Conservation (phyloP, 768 basidiomycete genomes). For the Agaricus sinodeliciosus region DNA sequence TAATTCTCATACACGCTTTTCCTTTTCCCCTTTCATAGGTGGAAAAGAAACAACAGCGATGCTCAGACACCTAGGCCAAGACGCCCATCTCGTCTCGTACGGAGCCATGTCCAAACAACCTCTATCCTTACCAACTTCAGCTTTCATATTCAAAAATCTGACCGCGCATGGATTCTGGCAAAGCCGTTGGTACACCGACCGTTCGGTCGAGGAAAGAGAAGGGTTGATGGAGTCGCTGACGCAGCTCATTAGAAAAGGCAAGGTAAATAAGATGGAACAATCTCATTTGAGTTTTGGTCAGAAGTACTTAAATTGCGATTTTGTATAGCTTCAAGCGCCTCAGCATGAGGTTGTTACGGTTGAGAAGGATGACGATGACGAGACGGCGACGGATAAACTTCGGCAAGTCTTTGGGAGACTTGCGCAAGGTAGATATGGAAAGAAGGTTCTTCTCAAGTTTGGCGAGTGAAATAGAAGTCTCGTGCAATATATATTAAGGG, state of each 20-base stretch:
- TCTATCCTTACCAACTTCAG: slow-evolving; percentile 65
- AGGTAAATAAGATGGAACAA: slow-evolving; percentile 32
- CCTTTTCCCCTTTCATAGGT: too few species aligned
- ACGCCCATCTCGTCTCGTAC: slow-evolving; percentile 78
- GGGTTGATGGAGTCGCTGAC: slow-evolving; percentile 45
- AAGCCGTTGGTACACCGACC: slow-evolving; percentile 56
- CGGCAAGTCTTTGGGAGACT: slow-evolving; percentile 39
- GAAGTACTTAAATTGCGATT: too few species aligned
- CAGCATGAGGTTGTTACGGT: slow-evolving; percentile 64
- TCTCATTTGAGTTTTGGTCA: too few species aligned
- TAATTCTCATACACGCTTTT: background rate
- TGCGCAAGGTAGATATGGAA: slow-evolving; percentile 30
- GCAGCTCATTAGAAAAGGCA: slow-evolving; percentile 44
- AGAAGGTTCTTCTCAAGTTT: slow-evolving; percentile 36
- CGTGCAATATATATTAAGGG: too few species aligned
- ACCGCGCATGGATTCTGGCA: slow-evolving; percentile 78
- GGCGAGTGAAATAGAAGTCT: slow-evolving; percentile 13
- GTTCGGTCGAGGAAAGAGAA: slow-evolving; percentile 41
- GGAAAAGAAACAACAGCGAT: slow-evolving; percentile 66
- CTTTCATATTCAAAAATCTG: slow-evolving; percentile 83
- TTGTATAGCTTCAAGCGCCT: slow-evolving; percentile 54
- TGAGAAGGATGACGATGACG: slow-evolving; percentile 26
- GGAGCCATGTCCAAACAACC: slow-evolving; percentile 89
- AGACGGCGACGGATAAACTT: slow-evolving; percentile 36
- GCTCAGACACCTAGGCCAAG: slow-evolving; percentile 56